phyloP scores from a whole-genome alignment of 2,329 filamentous ascomycete genomes.

The Xylaria sp. region DNA sequence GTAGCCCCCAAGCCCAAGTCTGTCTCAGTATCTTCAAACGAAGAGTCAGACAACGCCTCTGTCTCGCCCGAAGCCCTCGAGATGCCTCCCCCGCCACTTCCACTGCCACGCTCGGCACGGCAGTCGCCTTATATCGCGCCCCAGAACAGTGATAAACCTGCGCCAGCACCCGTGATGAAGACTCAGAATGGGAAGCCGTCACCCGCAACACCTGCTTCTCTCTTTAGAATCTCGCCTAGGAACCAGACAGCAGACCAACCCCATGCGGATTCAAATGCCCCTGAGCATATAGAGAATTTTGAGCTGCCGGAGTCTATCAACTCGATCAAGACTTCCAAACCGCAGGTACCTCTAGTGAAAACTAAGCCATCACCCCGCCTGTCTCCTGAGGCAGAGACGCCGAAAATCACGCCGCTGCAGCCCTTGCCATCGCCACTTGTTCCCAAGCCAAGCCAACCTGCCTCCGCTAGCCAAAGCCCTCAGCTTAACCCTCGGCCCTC shows the following conservation, averaged over 20 bases:
- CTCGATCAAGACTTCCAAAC: conserved; percentile 58
- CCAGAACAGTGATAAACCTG: conserved; percentile 48
- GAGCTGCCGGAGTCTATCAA: conserved; percentile 78
- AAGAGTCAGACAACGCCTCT: conserved; percentile 67
- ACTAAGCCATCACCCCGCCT: conserved; percentile 55
- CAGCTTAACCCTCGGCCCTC: conserved; percentile 61
- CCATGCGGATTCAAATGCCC: conserved; percentile 49
- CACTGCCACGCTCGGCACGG: conserved; percentile 66
- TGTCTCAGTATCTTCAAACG: conserved; percentile 50
- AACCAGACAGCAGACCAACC: conserved; percentile 53
- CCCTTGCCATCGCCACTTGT: conserved; percentile 56
- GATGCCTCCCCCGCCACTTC: conserved; percentile 72
- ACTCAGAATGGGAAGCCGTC: conserved; percentile 53
- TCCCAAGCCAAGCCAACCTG: conserved; percentile 46
- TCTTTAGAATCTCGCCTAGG: conserved; percentile 75
- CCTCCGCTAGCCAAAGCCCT: conserved; percentile 70
- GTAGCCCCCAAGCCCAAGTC: conserved; percentile 39
- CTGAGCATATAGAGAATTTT: conserved; percentile 62
- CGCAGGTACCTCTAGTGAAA: conserved; percentile 56
- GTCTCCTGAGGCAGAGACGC: conserved; percentile 44
- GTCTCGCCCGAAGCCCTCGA: conserved; percentile 69
- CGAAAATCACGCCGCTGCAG: conserved; percentile 59
- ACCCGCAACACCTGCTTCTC: conserved; percentile 83
- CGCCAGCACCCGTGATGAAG: conserved; percentile 33
- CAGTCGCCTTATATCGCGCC: conserved; percentile 71